These are phyloP conservation scores for Thecamonas trahens DNA, from an alignment of 78 protist species.

Conservation along the genomic window DNA sequence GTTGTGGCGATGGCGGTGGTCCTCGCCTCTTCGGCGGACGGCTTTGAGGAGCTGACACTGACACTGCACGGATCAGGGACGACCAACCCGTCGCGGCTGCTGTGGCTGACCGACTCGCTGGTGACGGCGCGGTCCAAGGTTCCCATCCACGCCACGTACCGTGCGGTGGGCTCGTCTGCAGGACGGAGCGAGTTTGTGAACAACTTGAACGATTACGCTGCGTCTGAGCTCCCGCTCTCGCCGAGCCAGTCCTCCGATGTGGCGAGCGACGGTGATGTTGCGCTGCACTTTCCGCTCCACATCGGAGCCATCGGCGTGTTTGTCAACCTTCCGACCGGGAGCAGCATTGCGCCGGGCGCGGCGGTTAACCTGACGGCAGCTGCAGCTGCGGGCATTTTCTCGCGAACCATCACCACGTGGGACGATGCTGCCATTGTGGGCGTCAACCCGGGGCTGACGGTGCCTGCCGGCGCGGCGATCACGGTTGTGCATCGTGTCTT, in stretches of 20 bases:
- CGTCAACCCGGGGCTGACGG: background rate
- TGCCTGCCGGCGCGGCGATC: background rate
- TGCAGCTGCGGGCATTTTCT: background rate
- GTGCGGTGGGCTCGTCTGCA: background rate
- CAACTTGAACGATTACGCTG: background rate
- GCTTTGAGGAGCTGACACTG: no score
- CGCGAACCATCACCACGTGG: background rate
- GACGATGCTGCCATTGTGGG: background rate
- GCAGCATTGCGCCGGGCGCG: no score
- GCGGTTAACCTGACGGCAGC: background rate
- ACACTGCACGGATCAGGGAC: constrained; percentile 15
- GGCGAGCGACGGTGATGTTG: background rate
- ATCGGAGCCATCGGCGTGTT: constrained; percentile 10
- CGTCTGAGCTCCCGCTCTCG: constrained; percentile 7
- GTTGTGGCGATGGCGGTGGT: no score
- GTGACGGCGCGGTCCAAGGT: background rate
- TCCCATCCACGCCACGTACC: constrained; percentile 1
- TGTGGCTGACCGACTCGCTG: background rate
- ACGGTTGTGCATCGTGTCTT: background rate
- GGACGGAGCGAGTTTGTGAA: background rate
- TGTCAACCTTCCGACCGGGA: background rate
- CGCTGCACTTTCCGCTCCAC: constrained; percentile 7
- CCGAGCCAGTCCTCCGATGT: background rate
- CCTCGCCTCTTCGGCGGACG: no score
- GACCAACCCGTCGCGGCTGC: constrained; percentile 8